Conservation (phyloP, 371 early-diverging fungal genomes). For the Syncephalastrum racemosum region DNA sequence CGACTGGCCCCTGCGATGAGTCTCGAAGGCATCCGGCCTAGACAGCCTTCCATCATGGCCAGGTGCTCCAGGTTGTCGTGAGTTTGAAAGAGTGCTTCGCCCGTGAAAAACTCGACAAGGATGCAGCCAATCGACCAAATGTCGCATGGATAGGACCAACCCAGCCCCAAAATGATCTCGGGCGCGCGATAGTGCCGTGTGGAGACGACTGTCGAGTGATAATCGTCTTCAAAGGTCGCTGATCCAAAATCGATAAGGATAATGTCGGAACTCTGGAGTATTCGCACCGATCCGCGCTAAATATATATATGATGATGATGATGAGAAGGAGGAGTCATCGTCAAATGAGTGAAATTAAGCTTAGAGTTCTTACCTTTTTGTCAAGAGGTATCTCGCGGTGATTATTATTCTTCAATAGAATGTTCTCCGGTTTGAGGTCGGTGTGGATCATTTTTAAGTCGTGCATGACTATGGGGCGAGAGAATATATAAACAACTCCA, state of each 20-base stretch:
- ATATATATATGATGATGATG: too few relatives aligned
- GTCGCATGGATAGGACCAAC: slow-evolving; percentile 97
- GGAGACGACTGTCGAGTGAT: slow-evolving; percentile 86
- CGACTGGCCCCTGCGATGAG: slow-evolving; percentile 33
- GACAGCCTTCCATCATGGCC: slow-evolving; percentile 72
- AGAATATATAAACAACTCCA: not conserved
- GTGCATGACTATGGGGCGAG: slow-evolving; percentile 67
- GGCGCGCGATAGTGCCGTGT: slow-evolving; percentile 98
- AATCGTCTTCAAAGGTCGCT: slow-evolving; percentile 92
- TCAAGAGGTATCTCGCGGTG: slow-evolving; percentile 14
- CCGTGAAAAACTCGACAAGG: slow-evolving; percentile 90
- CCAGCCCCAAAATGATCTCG: slow-evolving; percentile 88
- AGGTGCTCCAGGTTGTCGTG: slow-evolving; percentile 83
- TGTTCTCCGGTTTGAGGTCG: slow-evolving; percentile 93
- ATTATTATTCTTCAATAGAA: slow-evolving; percentile 56
- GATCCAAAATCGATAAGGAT: slow-evolving; percentile 95
- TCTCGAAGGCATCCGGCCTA: slow-evolving; percentile 52
- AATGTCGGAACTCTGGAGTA: slow-evolving; percentile 74
- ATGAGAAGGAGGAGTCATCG: too few relatives aligned
- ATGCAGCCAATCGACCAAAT: slow-evolving; percentile 98
- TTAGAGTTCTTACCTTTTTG: too few relatives aligned
- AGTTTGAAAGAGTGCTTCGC: slow-evolving; percentile 94
- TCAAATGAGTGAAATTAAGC: too few relatives aligned
- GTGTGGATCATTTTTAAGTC: slow-evolving; percentile 77
- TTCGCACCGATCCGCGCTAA: too few relatives aligned